phyloP scores from a whole-genome alignment of 768 basidiomycete genomes.

The Trametopsis cervina region DNA sequence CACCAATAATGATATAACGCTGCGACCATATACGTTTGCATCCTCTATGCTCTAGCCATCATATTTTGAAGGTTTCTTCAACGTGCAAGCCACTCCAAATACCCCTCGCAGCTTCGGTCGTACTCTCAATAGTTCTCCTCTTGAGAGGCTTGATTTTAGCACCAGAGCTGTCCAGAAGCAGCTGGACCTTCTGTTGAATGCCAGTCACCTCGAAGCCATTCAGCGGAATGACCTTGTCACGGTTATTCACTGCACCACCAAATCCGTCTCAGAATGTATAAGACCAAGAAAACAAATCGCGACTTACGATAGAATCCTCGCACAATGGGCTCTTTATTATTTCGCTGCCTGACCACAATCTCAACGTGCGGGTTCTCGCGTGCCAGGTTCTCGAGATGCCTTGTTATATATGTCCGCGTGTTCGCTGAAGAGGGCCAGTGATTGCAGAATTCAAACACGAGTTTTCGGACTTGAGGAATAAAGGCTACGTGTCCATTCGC shows the following conservation, averaged over 20 bases:
- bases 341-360: constrained; percentile 71
- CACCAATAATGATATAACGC: background rate
- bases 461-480: constrained; percentile 72
- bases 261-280: too few relatives aligned
- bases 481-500: constrained; percentile 73
- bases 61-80: constrained; percentile 56
- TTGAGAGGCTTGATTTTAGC: constrained; percentile 80
- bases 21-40: background rate
- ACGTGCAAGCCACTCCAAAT: constrained; percentile 90
- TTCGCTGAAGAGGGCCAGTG: constrained; percentile 70
- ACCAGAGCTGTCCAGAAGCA: constrained; percentile 83
- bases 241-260: constrained; percentile 59
- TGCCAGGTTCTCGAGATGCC: constrained; percentile 58
- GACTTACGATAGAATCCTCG: constrained; percentile 76
- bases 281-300: constrained; percentile 8
- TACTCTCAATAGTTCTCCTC: constrained; percentile 65
- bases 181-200: constrained; percentile 71
- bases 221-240: constrained; percentile 83
- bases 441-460: constrained; percentile 88
- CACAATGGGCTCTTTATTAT: constrained; percentile 69
- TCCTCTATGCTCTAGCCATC: constrained; percentile 5
- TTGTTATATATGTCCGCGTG: constrained; percentile 62
- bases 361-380: constrained; percentile 76
- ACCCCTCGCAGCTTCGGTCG: constrained; percentile 74
- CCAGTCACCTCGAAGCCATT: constrained; percentile 68